Conservation (phyloP, 495 filamentous ascomycete species). For the Aspergillus affinis region DNA sequence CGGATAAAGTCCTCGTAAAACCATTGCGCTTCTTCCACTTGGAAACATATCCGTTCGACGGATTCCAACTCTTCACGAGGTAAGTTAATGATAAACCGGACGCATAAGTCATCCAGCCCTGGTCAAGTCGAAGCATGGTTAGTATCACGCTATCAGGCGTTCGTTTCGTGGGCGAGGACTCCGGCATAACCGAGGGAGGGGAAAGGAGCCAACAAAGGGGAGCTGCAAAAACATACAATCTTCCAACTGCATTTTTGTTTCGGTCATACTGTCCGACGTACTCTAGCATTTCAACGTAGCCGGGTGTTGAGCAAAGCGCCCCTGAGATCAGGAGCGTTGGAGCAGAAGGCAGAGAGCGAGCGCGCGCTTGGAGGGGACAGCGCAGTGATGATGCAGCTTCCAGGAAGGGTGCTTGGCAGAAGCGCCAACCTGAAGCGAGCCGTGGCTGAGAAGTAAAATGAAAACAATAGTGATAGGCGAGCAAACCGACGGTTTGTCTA, state of each 20-base stretch:
- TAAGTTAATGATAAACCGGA: conserved; percentile 94
- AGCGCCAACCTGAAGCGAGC: conserved; percentile 31
- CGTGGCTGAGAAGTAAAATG: conserved; percentile 6
- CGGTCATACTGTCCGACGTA: conserved; percentile 61
- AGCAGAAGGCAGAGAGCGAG: conserved; percentile 12
- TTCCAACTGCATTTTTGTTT: conserved; percentile 80
- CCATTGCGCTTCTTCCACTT: conserved; percentile 99
- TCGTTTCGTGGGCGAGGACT: background rate
- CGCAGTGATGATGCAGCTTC: conserved; percentile 30
- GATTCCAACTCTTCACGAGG: conserved; percentile 85
- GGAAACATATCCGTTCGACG: conserved; percentile 93
- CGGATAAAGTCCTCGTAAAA: conserved; percentile 99
- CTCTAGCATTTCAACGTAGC: conserved; percentile 45
- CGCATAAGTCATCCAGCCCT: conserved; percentile 96
- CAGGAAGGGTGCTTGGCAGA: conserved; percentile 29
- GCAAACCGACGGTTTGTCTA: background rate
- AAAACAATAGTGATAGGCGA: background rate
- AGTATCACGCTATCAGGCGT: conserved; percentile 6
- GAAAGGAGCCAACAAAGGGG: background rate
- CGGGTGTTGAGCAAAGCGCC: conserved; percentile 15
- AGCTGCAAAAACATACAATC: conserved; percentile 63
- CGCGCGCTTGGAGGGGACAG: conserved; percentile 23
- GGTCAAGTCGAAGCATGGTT: conserved; percentile 17
- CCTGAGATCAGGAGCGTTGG: conserved; percentile 25
- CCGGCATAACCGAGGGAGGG: background rate